Percentiles rank a stretch among this genome's conserved stretches.
These are phyloP conservation scores for Moniliella sp. DNA, from an alignment of 1,284 basidiomycete species.

Conservation along the genomic window DNA sequence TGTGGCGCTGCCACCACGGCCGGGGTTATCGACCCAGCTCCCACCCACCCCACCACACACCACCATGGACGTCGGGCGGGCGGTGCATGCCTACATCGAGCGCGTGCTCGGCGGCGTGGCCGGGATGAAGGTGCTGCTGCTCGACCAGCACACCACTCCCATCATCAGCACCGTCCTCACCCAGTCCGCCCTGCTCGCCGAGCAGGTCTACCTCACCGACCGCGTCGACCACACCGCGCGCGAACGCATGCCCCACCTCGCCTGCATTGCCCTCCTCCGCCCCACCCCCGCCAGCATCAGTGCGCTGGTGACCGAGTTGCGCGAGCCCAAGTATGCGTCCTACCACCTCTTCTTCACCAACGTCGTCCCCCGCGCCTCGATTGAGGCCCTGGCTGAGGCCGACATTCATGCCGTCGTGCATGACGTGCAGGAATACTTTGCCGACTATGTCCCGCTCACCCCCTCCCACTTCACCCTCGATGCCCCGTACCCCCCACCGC, in stretches of 20 bases:
- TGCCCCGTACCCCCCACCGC: conserved; percentile 5
- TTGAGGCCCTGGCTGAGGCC: conserved; percentile 76
- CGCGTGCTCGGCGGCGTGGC: conserved; percentile 67
- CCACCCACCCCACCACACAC: too few species aligned
- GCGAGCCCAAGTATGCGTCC: conserved; percentile 63
- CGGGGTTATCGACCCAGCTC: too few species aligned
- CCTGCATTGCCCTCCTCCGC: conserved; percentile 79
- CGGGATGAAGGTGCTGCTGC: conserved; percentile 88
- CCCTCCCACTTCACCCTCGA: conserved; percentile 70
- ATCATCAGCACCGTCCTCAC: conserved; percentile 86
- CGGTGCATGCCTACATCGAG: conserved; percentile 75
- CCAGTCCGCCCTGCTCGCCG: conserved; percentile 74
- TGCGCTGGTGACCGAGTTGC: conserved; percentile 58
- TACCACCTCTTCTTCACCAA: conserved; percentile 79
- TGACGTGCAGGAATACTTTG: conserved; percentile 53
- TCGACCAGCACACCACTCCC: conserved; percentile 86
- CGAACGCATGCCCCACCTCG: conserved; percentile 64
- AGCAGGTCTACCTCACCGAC: conserved; percentile 94
- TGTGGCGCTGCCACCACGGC: too few species aligned
- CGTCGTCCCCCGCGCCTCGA: conserved; percentile 63
- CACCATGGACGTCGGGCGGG: conserved; percentile 82
- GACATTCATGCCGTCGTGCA: conserved; percentile 89
- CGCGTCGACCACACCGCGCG: conserved; percentile 56
- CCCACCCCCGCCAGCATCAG: conserved; percentile 59
- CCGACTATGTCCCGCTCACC: conserved; percentile 37